Evolutionary conservation across 495 filamentous ascomycete species (phyloP), one percentile per base, ranked within the genome.

Genomic region (Niebla homalea): DNA sequence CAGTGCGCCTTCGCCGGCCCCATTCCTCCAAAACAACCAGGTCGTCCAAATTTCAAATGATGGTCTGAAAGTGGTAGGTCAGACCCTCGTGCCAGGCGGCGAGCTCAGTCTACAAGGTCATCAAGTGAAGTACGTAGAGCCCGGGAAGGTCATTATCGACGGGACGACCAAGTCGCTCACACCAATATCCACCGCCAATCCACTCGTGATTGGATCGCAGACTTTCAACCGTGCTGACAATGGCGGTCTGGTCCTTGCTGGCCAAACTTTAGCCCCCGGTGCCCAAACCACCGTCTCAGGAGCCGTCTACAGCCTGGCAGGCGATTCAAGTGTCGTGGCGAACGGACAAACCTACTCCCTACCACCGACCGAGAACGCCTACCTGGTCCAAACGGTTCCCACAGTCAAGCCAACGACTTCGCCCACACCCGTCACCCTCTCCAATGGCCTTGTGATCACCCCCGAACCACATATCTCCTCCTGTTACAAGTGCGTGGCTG

Each of bases 11-110:
- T 10, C 39, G 10, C 18, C 39, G 18, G 39, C 39, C 8, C 46
- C 57, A 10, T 48, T 55, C 18, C 61, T 58, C 46, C 50, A 56
- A 15, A 57, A 57, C 48, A 58, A 55, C 25, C 45, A 37, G 36
- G 38, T 53, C 1, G 36, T 53, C 20, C 51, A 49, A 11, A 19
- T 48, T 19, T 48, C 51, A 4, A 53, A 42, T 15, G 44, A 43
- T 19, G 23, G 35, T 12, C 37, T 53, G 15, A 3, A 53, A 22
- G 12, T 53, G n/a, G 51, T 35, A 32, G 44, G 21, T 16, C 51
- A 48, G 19, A 29, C 19, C 3, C 16, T 53, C 1, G 16, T 18
- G 5, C 51, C 45, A 11, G 51, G 51, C 3, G 36, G 36, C 14
- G 18, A 32, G 11, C 20, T 38, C 8, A 49, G n/a, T 10, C 26